Evolutionary conservation across 495 filamentous ascomycete species (phyloP), one percentile per base, ranked within the genome.

Genomic region (Penicillium ochrochloron): DNA sequence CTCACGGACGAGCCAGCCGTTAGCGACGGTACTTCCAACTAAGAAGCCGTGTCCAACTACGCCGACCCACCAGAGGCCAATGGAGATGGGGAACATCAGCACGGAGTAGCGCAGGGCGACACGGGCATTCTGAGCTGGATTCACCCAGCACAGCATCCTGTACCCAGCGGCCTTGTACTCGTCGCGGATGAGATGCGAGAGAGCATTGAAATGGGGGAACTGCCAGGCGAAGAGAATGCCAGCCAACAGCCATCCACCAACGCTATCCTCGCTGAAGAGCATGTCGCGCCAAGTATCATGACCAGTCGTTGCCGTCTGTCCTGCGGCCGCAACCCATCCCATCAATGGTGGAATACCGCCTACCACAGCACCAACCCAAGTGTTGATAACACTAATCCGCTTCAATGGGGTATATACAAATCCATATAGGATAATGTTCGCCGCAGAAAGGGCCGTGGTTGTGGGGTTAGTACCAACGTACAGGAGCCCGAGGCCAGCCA

Each of bases 291-390:
- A 94, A 14, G 83, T 85, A 60, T 84, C 85, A 61, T 85, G 88
- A 2, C 86, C 88, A 0, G 88, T 89, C 14, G 81, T 81, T n/a
- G 93, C 92, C 48, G 85, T 90, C 76, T 96, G 92, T 50, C 93
- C 93, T 0, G 91, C 91, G 2, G 94, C 95, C 0, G 95, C 95
- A 15, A 94, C 89, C 95, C 95, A 99, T 70, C 95, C 95, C 95
- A 99, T 99, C 54, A 99, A 72, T 5, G 95, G 95, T 0, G 95
- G 95, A 50, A 99, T 97, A 1, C 89, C 93, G 53, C 95, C 95
- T 0, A 99, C 92, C 2, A 99, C 62, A 14, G 95, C 95, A 31
- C 95, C 95, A 11, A 93, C 89, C 95, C 95, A 99, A 0, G 95
- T 99, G 72, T 99, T 99, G 50, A 94, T 74, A 6, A 91, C 92